Conservation (phyloP, 805 yeast species). For the Candida germanica region DNA sequence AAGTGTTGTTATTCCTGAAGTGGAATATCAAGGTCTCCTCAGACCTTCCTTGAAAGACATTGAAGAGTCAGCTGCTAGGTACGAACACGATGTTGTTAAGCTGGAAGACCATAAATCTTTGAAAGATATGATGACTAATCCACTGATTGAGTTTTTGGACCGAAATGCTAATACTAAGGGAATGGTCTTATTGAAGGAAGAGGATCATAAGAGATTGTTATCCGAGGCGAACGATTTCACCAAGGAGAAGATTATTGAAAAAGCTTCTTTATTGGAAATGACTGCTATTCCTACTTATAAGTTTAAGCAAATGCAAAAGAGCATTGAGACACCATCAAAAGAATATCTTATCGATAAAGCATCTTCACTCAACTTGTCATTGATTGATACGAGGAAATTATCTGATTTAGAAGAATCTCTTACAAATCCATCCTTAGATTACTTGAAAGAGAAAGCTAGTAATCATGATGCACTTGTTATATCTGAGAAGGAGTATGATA, state of each 20-base stretch:
- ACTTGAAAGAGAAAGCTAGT: conserved; percentile 9
- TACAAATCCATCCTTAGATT: conserved; percentile 10
- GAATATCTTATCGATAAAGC: conserved; percentile 19
- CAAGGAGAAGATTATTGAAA: conserved; percentile 14
- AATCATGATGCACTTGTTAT: conserved; percentile 3
- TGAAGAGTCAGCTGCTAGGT: conserved; percentile 5
- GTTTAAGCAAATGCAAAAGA: conserved; percentile 9
- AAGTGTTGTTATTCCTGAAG: conserved; percentile 1
- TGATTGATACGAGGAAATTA: conserved; percentile 5
- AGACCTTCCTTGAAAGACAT: conserved; percentile 8
- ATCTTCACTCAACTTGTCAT: neutral
- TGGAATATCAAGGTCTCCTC: conserved; percentile 1
- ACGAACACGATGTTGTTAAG: conserved; percentile 3
- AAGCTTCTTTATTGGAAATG: conserved; percentile 22
- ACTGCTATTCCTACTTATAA: conserved; percentile 16
- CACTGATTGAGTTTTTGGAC: conserved; percentile 16
- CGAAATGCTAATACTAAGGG: conserved; percentile 10
- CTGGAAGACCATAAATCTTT: conserved; percentile 10
- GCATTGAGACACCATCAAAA: conserved; percentile 16
- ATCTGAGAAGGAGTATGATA: conserved; percentile 1
- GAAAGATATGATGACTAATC: conserved; percentile 10
- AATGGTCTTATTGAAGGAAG: conserved; percentile 7
- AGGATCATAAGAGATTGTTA: conserved; percentile 7
- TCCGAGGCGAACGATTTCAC: conserved; percentile 10
- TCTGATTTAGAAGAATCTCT: conserved; percentile 1